phyloP scores from a whole-genome alignment of 495 filamentous ascomycete species.

The Lophium mytilinum region DNA sequence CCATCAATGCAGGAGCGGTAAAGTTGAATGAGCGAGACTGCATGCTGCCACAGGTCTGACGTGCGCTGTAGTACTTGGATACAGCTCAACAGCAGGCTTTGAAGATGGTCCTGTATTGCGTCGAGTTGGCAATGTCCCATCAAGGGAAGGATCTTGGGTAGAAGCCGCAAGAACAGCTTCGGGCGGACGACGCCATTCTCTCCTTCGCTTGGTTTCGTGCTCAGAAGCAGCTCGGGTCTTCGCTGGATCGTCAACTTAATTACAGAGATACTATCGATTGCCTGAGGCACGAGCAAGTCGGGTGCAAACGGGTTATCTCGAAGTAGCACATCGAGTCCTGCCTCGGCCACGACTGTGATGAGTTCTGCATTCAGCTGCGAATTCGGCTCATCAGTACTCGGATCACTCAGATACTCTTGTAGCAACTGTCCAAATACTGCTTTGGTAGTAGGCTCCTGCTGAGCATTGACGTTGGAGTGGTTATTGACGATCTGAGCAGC shows the following conservation, averaged over 20 bases:
- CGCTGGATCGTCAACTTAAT: conserved; percentile 64
- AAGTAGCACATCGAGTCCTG: conserved; percentile 59
- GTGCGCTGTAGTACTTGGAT: conserved; percentile 7
- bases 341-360: conserved; percentile 72
- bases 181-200: conserved; percentile 36
- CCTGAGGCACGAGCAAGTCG: conserved; percentile 47
- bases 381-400: conserved; percentile 48
- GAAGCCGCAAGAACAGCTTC: conserved; percentile 73
- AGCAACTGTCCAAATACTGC: conserved; percentile 57
- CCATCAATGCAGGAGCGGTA: conserved; percentile 28
- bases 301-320: conserved; percentile 55
- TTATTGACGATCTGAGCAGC: conserved; percentile 45
- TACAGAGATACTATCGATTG: conserved; percentile 60
- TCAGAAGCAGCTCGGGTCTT: conserved; percentile 62
- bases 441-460: conserved; percentile 38
- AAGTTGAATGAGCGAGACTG: conserved; percentile 9
- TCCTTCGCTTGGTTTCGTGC: conserved; percentile 34
- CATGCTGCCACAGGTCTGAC: conserved; percentile 18
- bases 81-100: conserved; percentile 25
- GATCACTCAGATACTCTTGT: conserved; percentile 49
- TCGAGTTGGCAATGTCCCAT: conserved; percentile 35
- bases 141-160: conserved; percentile 53
- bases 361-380: conserved; percentile 71
- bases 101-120: conserved; percentile 16
- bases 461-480: conserved; percentile 33